Conservation (phyloP, 2,329 filamentous ascomycete species). For the Periconia macrospinosa region DNA sequence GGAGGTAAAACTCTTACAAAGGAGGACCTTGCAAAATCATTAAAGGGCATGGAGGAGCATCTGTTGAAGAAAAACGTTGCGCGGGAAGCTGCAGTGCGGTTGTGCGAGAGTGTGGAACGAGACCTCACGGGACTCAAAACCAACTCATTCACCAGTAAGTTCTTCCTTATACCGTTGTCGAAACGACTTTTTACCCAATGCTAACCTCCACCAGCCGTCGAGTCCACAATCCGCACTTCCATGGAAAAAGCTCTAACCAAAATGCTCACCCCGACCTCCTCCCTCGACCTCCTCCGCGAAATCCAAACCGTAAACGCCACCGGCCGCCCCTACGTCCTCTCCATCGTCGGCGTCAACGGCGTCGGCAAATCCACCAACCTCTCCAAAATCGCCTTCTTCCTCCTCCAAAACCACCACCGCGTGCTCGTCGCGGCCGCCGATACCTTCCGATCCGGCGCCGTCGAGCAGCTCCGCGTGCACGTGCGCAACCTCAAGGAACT, state of each 20-base stretch:
- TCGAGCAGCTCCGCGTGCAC: conserved; percentile 95
- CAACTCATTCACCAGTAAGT: conserved; percentile 76
- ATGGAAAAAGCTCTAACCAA: conserved; percentile 93
- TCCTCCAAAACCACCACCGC: conserved; percentile 95
- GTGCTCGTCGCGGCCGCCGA: conserved; percentile 93
- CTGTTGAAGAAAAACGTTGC: conserved; percentile 95
- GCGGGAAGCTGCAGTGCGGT: conserved; percentile 84
- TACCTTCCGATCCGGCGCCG: conserved; percentile 94
- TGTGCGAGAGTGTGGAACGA: conserved; percentile 89
- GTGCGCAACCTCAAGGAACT: conserved; percentile 92
- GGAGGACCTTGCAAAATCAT: conserved; percentile 84
- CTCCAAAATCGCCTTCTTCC: conserved; percentile 96
- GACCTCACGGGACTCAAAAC: conserved; percentile 91
- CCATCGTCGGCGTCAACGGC: conserved; percentile 96
- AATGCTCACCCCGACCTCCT: conserved; percentile 94
- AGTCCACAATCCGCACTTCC: conserved; percentile 77
- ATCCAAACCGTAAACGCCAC: conserved; percentile 75
- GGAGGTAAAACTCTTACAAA: conserved; percentile 91
- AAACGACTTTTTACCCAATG: neutral
- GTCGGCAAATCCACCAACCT: conserved; percentile 98
- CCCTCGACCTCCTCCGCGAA: conserved; percentile 89
- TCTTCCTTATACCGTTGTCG: neutral
- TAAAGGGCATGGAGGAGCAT: conserved; percentile 96
- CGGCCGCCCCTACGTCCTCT: conserved; percentile 89
- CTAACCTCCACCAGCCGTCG: conserved; percentile 59